These are phyloP conservation scores for Platanthera zijinensis DNA, from an alignment of 106 monocot genomes.

Conservation along the genomic window DNA sequence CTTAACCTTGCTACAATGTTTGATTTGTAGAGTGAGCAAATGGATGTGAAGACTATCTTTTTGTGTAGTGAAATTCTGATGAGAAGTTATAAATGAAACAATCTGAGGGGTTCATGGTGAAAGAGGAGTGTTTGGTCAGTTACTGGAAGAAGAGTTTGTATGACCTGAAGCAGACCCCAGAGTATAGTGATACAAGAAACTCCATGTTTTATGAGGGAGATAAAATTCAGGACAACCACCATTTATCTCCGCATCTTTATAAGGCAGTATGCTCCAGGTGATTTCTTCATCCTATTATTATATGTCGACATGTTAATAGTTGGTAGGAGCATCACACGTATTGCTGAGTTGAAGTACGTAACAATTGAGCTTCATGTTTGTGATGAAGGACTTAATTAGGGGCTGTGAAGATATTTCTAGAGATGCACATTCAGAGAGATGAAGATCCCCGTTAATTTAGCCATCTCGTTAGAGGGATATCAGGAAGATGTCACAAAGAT, in stretches of 20 bases:
- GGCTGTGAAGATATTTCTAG: no score
- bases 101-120: no score
- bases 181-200: background rate
- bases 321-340: background rate
- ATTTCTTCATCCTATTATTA: background rate
- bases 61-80: no score
- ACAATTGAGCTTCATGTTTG: background rate
- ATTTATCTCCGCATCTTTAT: background rate
- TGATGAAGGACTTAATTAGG: background rate
- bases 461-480: no score
- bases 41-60: background rate
- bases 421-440: no score
- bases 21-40: background rate
- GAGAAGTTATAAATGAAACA: no score
- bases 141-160: no score
- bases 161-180: background rate
- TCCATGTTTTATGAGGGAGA: background rate
- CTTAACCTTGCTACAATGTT: background rate
- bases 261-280: background rate
- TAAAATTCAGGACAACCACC: background rate
- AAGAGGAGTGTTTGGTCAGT: no score
- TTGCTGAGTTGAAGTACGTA: background rate
- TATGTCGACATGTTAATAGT: background rate
- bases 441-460: no score
- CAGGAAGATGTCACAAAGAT: no score